phyloP scores from a whole-genome alignment of 345 rosid species.

The Salix koriyanagi region DNA sequence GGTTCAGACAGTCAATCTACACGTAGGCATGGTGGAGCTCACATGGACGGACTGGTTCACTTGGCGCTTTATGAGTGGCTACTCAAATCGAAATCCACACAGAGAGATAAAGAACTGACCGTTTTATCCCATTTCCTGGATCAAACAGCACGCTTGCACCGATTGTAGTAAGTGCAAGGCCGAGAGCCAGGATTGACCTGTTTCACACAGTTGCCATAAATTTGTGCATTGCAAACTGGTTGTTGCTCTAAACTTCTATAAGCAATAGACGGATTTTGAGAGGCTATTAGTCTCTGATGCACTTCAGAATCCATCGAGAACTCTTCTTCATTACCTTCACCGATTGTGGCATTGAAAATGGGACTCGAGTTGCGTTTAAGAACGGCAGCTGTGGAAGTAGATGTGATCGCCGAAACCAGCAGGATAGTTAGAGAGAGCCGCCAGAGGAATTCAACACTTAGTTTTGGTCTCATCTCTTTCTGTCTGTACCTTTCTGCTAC shows the following conservation, averaged over 20 bases:
- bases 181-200: neutral
- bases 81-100: too few relatives aligned
- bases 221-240: neutral
- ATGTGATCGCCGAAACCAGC: too few relatives aligned
- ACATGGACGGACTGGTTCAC: too few relatives aligned
- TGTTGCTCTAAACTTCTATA: neutral
- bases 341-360: neutral
- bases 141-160: neutral
- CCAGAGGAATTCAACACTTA: neutral
- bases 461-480: neutral
- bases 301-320: neutral
- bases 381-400: neutral
- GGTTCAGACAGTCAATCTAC: too few relatives aligned
- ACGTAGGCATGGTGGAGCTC: too few relatives aligned
- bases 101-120: too few relatives aligned
- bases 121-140: too few relatives aligned
- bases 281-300: neutral
- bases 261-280: rapidly evolving
- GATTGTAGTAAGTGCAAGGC: constrained; percentile 2
- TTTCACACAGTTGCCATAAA: neutral
- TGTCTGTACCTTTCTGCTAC: neutral
- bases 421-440: neutral
- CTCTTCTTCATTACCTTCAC: neutral
- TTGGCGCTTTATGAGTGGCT: too few relatives aligned
- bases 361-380: neutral